Base-by-base conservation (phyloP, 2,329 filamentous ascomycete genomes). In the Zelopaecilomyces penicillatus region DNA sequence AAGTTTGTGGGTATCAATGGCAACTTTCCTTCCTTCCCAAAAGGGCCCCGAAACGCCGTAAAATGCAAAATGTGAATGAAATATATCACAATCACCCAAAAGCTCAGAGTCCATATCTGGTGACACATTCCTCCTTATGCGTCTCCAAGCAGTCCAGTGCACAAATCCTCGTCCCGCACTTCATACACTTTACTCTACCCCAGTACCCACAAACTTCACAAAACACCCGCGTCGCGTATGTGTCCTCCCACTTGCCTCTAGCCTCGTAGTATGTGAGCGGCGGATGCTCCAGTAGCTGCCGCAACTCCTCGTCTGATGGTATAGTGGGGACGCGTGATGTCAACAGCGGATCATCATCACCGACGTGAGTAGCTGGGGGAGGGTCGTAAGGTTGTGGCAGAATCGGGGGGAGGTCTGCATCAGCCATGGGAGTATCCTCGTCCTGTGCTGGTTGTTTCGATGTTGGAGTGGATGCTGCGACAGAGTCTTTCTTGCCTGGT, bases 181-280 rank as follows among this genome's bases (percentile, higher is more conserved):
- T 87, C 61, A 82, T 75, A 65, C 86, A 91, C 62, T 75, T 76
- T 38, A 87, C 81, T 35, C 81, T 70, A 2, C 85, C 86, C 85
- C 86, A 90, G 64, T 89, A 90, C 10, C 86, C 86, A 58, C 86
- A 91, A 30, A 88, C 79, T 58, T 83, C 83, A 64, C 86, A 91
- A 61, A 90, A 91, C 32, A 69, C 67, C 47, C 85, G 71, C 39
- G 69, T 68, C 3, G 83, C 82, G 50, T 80, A 80, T 55, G 57
- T 62, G 10, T 52, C 54, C 38, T 63, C 67, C 67, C 67, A 74
- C 29, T 53, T 57, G 2, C 70, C 76, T 43, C 70, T 65, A 34
- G 82, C 80, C 53, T 86, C 83, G 39, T 75, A 70, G 62, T 87
- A 90, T 33, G 71, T 80, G 43, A 89, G 65, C 39, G 84, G 79